Evolutionary conservation across 257 asterid species (phyloP).

Genomic region (Asclepias syriaca): DNA sequence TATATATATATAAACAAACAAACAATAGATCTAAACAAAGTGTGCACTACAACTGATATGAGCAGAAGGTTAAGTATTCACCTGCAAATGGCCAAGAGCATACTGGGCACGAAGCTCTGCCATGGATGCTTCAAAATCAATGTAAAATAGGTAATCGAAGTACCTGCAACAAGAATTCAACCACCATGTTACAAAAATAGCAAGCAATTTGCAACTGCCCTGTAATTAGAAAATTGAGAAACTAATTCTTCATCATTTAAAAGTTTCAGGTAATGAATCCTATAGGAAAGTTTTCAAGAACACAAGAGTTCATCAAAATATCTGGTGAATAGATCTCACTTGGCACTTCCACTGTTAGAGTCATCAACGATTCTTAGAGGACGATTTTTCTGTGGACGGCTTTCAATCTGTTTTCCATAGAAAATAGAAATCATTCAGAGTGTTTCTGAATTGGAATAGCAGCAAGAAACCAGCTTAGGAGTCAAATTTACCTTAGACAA

Average conservation of each 20-base stretch:
- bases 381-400: conserved; percentile 81
- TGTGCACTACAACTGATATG: background rate
- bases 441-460: conserved; percentile 5
- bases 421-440: background rate
- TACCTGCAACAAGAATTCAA: conserved; percentile 50
- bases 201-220: too few relatives aligned
- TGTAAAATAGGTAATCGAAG: conserved; percentile 89
- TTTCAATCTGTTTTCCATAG: conserved; percentile 60
- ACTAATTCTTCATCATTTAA: too few relatives aligned
- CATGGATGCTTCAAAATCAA: conserved; percentile 96
- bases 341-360: conserved; percentile 64
- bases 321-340: conserved; percentile 40
- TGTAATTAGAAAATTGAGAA: too few relatives aligned
- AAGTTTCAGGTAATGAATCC: background rate
- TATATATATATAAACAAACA: too few relatives aligned
- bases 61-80: background rate
- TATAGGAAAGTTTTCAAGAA: background rate
- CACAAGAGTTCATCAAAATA: background rate
- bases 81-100: conserved; percentile 43
- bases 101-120: conserved; percentile 83
- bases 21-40: too few relatives aligned
- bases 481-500: conserved; percentile 61
- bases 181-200: background rate
- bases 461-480: conserved; percentile 8
- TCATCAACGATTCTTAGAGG: conserved; percentile 89